Percentiles rank a stretch among this genome's conserved stretches.
phyloP scores from a whole-genome alignment of 306 rosid species.

The Acacia confusa region DNA sequence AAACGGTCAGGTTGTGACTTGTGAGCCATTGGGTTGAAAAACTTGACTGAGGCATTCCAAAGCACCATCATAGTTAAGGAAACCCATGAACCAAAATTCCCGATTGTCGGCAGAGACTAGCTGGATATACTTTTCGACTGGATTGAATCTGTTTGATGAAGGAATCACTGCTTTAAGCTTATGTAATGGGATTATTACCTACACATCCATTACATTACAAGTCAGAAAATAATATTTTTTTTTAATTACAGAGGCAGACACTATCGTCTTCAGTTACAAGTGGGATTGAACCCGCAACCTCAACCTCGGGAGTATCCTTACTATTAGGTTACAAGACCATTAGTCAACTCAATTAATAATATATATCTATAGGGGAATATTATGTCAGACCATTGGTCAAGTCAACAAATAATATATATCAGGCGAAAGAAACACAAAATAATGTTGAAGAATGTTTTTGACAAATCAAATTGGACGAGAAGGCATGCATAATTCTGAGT shows the following conservation, averaged over 20 bases:
- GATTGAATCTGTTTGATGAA: constrained; percentile 64
- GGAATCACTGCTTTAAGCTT: constrained; percentile 84
- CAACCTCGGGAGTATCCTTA: no score
- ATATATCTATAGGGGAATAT: no score
- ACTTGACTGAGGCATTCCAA: constrained; percentile 57
- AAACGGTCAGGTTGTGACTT: constrained; percentile 37
- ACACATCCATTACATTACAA: neutral
- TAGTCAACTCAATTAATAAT: neutral
- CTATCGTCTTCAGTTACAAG: no score
- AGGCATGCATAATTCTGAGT: neutral
- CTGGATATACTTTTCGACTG: constrained; percentile 81
- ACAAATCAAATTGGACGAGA: neutral
- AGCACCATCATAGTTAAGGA: constrained; percentile 72
- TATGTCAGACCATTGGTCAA: neutral
- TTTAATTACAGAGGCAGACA: no score
- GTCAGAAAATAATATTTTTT: neutral
- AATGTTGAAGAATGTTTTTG: constrained; percentile 17
- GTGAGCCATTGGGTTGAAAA: constrained; percentile 43
- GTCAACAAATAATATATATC: neutral
- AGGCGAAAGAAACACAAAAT: neutral
- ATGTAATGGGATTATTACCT: constrained; percentile 83
- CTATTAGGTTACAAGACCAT: no score
- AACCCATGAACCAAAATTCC: constrained; percentile 98
- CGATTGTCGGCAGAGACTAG: constrained; percentile 72
- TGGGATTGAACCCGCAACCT: no score